phyloP scores from a whole-genome alignment of 1,139 yeast species.

The Yamadazyma diospyri region DNA sequence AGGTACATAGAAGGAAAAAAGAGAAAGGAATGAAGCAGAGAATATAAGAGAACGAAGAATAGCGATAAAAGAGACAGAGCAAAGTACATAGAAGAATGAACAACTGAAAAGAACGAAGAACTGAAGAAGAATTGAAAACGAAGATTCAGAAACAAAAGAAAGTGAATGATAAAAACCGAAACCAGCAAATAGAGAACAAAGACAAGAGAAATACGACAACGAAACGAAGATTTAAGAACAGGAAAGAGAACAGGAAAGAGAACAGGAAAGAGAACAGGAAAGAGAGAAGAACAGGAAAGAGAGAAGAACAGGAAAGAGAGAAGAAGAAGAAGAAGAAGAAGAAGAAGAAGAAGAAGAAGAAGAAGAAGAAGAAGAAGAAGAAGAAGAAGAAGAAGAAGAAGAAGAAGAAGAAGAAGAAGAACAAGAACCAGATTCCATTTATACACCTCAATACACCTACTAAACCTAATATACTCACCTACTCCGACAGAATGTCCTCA shows the following conservation, averaged over 20 bases:
- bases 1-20: not conserved
- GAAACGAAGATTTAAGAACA: not conserved
- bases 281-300: not conserved
- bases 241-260: not conserved
- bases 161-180: no score
- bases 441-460: no score
- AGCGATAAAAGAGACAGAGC: not conserved
- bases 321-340: not conserved
- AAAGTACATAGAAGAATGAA: not conserved
- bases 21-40: not conserved
- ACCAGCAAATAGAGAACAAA: not conserved
- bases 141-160: no score
- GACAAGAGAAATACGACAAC: not conserved
- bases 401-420: constrained; percentile 24
- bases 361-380: constrained; percentile 19
- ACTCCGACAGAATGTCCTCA: no score
- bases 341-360: constrained; percentile 15
- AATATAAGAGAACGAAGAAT: not conserved
- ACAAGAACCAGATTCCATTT: no score
- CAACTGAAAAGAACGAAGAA: not conserved
- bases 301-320: not conserved
- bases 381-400: constrained; percentile 26
- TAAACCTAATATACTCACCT: no score
- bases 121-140: not conserved
- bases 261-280: not conserved